A percentile compares a stretch with the other conserved stretches of the same genome.
These are phyloP conservation scores for Aspergillus diversus DNA, from an alignment of 495 filamentous ascomycete genomes.

Conservation along the genomic window DNA sequence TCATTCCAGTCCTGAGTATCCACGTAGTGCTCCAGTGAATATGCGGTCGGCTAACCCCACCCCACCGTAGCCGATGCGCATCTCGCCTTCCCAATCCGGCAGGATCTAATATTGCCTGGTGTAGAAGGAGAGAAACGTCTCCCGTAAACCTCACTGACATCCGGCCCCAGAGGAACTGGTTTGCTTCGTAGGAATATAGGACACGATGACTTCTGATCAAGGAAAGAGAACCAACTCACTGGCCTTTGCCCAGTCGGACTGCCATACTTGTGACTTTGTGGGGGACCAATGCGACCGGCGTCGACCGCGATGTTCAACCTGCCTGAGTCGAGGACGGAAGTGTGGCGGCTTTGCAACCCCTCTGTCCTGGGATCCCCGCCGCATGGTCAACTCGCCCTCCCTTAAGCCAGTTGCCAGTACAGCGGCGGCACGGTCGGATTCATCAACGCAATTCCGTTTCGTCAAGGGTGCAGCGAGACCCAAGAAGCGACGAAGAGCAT, in stretches of 20 bases:
- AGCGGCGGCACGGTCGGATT: not conserved
- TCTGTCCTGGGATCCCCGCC: constrained; percentile 8
- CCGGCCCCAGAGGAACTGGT: not conserved
- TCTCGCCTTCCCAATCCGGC: not conserved
- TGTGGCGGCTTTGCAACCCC: constrained; percentile 18
- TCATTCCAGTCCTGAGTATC: not conserved
- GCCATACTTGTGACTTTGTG: constrained; percentile 24
- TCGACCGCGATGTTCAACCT: constrained; percentile 20
- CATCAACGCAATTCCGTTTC: not conserved
- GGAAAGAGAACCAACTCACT: constrained; percentile 29
- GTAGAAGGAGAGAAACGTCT: not conserved
- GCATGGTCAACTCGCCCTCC: not conserved
- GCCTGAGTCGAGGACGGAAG: constrained; percentile 10
- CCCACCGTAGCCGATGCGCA: not conserved
- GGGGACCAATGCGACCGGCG: constrained; percentile 22
- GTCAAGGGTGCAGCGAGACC: not conserved
- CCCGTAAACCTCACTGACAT: not conserved
- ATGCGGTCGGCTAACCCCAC: not conserved
- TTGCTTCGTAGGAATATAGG: not conserved
- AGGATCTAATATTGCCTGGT: no score
- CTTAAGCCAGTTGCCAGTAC: not conserved
- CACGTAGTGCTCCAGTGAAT: not conserved
- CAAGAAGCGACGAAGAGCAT: not conserved
- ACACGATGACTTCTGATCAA: not conserved
- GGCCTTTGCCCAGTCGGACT: constrained; percentile 25